Percentiles rank a stretch among this genome's conserved stretches.
These are phyloP conservation scores for Primulina huaijiensis DNA, from an alignment of 257 asterid species.

Conservation along the genomic window DNA sequence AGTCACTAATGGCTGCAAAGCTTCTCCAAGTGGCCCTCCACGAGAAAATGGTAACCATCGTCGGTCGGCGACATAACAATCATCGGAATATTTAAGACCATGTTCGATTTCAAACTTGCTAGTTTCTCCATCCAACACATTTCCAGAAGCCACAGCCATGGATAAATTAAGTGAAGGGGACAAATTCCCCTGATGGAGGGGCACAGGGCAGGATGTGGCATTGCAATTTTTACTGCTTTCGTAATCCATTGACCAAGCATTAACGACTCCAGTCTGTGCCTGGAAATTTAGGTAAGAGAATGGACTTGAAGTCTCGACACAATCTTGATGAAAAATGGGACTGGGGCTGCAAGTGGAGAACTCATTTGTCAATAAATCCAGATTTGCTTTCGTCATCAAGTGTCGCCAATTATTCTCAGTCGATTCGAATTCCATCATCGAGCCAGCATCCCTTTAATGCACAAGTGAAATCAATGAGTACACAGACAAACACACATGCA, in stretches of 20 bases:
- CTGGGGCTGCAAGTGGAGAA: conserved; percentile 22
- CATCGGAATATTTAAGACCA: conserved; percentile 12
- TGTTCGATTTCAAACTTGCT: conserved; percentile 18
- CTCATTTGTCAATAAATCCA: conserved; percentile 31
- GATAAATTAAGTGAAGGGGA: conserved; percentile 59
- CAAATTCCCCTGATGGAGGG: conserved; percentile 24
- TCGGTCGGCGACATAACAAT: conserved; percentile 16
- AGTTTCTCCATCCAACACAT: conserved; percentile 41
- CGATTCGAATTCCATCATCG: conserved; percentile 40
- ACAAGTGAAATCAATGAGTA: conserved; percentile 17
- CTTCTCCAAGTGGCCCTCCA: conserved; percentile 90
- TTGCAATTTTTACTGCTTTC: conserved; percentile 4
- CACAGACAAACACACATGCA: neutral
- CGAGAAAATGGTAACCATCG: conserved; percentile 33
- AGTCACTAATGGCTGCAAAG: conserved; percentile 38
- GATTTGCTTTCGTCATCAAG: conserved; percentile 33
- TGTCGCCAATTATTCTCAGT: conserved; percentile 47
- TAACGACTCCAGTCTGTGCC: conserved; percentile 30
- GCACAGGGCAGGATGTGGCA: neutral
- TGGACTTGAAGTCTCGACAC: conserved; percentile 29
- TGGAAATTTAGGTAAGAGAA: conserved; percentile 33
- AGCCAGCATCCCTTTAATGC: conserved; percentile 45
- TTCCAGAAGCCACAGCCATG: conserved; percentile 56
- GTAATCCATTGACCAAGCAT: conserved; percentile 53
- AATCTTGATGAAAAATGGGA: conserved; percentile 31